Conservation (phyloP, 768 basidiomycete genomes). For the Boletus insuetus region DNA sequence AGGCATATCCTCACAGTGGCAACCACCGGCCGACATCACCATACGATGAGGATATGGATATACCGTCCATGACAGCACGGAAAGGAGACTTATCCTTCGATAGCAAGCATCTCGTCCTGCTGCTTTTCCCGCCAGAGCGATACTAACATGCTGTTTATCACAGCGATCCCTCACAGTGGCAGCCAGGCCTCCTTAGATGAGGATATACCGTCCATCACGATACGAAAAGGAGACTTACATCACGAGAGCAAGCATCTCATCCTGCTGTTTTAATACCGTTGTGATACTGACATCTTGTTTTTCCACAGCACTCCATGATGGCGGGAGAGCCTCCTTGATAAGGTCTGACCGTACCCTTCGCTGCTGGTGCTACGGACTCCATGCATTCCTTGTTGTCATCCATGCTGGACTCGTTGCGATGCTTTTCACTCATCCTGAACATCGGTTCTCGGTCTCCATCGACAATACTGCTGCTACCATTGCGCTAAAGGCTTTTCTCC, state of each 20-base stretch:
- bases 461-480: background rate
- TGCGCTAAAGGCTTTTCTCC: background rate
- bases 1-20: too few relatives aligned
- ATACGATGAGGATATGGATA: too few relatives aligned
- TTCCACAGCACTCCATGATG: background rate
- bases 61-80: too few relatives aligned
- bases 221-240: background rate
- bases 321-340: background rate
- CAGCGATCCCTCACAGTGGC: too few relatives aligned
- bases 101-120: too few relatives aligned
- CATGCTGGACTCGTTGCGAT: background rate
- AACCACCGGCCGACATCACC: too few relatives aligned
- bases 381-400: background rate
- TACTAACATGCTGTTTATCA: too few relatives aligned
- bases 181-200: background rate
- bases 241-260: background rate
- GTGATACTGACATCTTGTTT: background rate
- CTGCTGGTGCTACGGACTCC: background rate
- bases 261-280: background rate
- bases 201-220: background rate
- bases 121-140: too few relatives aligned
- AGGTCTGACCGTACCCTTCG: background rate
- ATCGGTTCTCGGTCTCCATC: background rate
- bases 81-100: too few relatives aligned
- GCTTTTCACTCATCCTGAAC: background rate